Evolutionary conservation across 2,329 filamentous ascomycete species (phyloP).

Genomic region (Paecilomyces niveus): DNA sequence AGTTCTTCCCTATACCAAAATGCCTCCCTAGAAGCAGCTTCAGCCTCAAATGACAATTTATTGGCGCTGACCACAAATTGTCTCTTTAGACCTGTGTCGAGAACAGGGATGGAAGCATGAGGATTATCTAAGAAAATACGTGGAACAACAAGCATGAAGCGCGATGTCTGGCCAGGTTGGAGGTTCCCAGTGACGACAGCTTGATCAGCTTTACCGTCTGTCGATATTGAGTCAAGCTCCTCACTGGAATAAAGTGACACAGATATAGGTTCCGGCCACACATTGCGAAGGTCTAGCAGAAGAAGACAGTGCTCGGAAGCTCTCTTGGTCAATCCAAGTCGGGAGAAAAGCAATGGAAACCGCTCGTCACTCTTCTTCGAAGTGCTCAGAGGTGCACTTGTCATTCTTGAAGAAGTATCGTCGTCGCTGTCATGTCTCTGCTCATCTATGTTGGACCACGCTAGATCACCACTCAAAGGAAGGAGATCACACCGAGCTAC

Average conservation of each 20-base stretch:
- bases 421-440: slow-evolving; percentile 3
- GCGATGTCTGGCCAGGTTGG: slow-evolving; percentile 57
- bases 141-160: slow-evolving; percentile 68
- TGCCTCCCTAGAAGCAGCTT: slow-evolving; percentile 68
- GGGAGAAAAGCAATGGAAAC: slow-evolving; percentile 40
- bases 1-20: slow-evolving; percentile 90
- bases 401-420: slow-evolving; percentile 2
- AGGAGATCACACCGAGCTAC: slow-evolving; percentile 72
- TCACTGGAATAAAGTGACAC: slow-evolving; percentile 51
- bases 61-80: slow-evolving; percentile 84
- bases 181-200: slow-evolving; percentile 39
- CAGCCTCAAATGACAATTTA: slow-evolving; percentile 70
- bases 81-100: slow-evolving; percentile 76
- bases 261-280: slow-evolving; percentile 74
- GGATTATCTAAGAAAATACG: slow-evolving; percentile 71
- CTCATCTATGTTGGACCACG: slow-evolving; percentile 46
- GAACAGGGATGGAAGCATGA: slow-evolving; percentile 67
- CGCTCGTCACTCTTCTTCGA: slow-evolving; percentile 24
- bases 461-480: slow-evolving; percentile 62
- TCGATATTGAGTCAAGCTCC: slow-evolving; percentile 8
- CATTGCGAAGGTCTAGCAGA: slow-evolving; percentile 77
- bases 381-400: slow-evolving; percentile 11
- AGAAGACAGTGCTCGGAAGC: slow-evolving; percentile 66
- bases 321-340: slow-evolving; percentile 34
- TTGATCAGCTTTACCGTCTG: slow-evolving; percentile 10